phyloP scores from a whole-genome alignment of 2,329 filamentous ascomycete genomes.

The Metarhizium anisopliae region DNA sequence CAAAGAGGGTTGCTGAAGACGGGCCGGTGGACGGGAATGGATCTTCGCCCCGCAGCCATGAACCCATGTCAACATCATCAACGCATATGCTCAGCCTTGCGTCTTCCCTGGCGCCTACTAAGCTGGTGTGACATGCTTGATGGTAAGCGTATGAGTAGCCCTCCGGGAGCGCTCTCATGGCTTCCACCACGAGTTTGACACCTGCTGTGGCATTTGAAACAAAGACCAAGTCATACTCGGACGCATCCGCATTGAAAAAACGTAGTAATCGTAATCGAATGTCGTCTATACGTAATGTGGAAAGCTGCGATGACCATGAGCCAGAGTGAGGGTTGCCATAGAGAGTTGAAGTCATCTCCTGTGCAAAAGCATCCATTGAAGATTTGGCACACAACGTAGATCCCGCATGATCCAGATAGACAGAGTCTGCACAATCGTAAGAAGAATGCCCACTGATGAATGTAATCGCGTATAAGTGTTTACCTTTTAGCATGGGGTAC shows the following conservation, averaged over 20 bases:
- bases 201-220: conserved; percentile 87
- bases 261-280: conserved; percentile 59
- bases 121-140: conserved; percentile 73
- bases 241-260: conserved; percentile 75
- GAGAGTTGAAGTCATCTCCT: conserved; percentile 68
- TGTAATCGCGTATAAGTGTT: background rate
- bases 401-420: conserved; percentile 93
- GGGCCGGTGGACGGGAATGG: conserved; percentile 16
- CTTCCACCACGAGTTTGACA: conserved; percentile 78
- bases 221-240: conserved; percentile 80
- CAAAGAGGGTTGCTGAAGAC: conserved; percentile 45
- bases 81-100: conserved; percentile 60
- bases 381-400: conserved; percentile 77
- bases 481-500: conserved; percentile 64
- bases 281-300: conserved; percentile 67
- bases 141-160: conserved; percentile 83
- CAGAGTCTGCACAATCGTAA: conserved; percentile 41
- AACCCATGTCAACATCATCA: conserved; percentile 50
- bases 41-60: conserved; percentile 47
- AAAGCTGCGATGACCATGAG: conserved; percentile 70
- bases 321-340: conserved; percentile 91
- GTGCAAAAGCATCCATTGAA: conserved; percentile 67
- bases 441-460: conserved; percentile 3
- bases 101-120: conserved; percentile 72
- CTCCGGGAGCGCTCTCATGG: conserved; percentile 55